Percentiles rank a stretch among this genome's conserved stretches.
These are phyloP conservation scores for Coffea humblotiana DNA, from an alignment of 305 asterid species.

Conservation along the genomic window DNA sequence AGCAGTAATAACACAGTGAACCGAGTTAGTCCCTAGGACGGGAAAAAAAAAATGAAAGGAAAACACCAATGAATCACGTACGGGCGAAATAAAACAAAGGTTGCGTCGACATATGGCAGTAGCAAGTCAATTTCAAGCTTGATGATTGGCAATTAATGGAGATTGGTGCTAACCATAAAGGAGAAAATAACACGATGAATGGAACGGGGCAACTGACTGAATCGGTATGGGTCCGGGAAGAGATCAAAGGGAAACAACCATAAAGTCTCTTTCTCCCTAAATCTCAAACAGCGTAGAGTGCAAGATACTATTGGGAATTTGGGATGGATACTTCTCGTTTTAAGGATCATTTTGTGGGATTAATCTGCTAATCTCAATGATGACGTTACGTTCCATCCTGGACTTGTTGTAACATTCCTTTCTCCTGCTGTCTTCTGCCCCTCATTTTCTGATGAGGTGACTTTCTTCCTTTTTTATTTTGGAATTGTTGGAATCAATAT, in stretches of 20 bases:
- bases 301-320: conserved; percentile 8
- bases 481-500: background rate
- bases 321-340: background rate
- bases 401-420: conserved; percentile 12
- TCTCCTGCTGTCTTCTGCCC: background rate
- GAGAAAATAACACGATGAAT: background rate
- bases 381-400: background rate
- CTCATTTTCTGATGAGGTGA: background rate
- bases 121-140: background rate
- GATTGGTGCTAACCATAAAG: background rate
- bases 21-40: too few relatives aligned
- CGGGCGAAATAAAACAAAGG: too few relatives aligned
- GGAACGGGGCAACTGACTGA: background rate
- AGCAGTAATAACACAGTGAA: too few relatives aligned
- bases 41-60: too few relatives aligned
- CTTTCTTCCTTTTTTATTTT: background rate
- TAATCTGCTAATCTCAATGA: background rate
- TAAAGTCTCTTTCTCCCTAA: background rate
- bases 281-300: background rate
- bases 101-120: background rate
- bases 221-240: background rate
- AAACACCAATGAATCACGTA: too few relatives aligned
- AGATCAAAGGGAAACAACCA: background rate
- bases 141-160: conserved; percentile 4
- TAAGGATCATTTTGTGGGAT: background rate